Base-by-base conservation (phyloP, 1,284 basidiomycete species). In the Hypsizygus ulmarius region DNA sequence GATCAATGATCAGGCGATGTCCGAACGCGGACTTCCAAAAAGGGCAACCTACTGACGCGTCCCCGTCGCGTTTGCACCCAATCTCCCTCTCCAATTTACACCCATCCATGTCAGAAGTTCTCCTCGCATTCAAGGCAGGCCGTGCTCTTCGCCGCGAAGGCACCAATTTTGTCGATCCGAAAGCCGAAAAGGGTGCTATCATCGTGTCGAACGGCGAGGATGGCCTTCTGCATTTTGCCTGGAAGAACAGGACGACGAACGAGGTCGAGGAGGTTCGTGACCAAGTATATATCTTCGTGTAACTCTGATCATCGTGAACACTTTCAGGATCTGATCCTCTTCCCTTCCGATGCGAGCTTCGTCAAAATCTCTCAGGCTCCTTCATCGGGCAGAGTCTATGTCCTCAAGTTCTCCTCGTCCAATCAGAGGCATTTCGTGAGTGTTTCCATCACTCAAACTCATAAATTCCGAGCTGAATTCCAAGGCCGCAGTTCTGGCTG, bases 51-150 rank as follows among this genome's bases (percentile, higher is more conserved):
- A 65, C 63, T 71, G 68, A 73, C 73, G 72, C 70, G 72, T 73
- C 71, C 73, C 72, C 70, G 72, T 73, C 71, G 66, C 67, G 60
- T 52, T 51, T 45, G 8, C 16, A 19, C 46, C 27, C 16, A 27
- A 35, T 29, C 38, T 48, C 18, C 12, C 45, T 41, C 41, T 27
- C 37, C 45, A n/a, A n/a, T n/a, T n/a, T n/a, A 19, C 28, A 38
- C 43, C 41, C 36, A 8, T 28, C 41, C 6, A 72, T 70, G 65
- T 52, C 68, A 16, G 72, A 74, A 49, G 72, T 72, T n/a, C 71
- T 83, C 16, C 77, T 90, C 39, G 84, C 84, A 11, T 88, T 90
- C 73, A 90, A 90, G 61, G 88, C 89, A 3, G 89, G 88, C n/a
- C 77, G 87, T 21, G 81, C 81, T 0, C 79, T 84, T 51, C 71